These are phyloP conservation scores for Pilaira anomala DNA, from an alignment of 192 early-diverging fungal genomes.

Conservation along the genomic window DNA sequence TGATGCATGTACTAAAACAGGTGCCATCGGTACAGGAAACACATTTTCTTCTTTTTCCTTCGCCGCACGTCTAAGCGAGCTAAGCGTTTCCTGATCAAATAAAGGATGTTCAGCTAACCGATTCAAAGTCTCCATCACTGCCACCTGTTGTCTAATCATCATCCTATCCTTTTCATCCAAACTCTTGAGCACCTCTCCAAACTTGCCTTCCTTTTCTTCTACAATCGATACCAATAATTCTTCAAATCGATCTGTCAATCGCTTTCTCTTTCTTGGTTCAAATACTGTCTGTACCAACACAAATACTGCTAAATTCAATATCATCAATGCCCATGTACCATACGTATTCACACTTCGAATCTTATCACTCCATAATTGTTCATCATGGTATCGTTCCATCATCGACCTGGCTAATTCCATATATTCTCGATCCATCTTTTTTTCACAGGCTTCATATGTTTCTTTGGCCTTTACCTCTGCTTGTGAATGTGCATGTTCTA, in stretches of 20 bases:
- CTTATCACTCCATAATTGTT: constrained; percentile 86
- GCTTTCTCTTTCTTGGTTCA: constrained; percentile 66
- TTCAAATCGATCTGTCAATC: constrained; percentile 67
- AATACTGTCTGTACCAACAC: constrained; percentile 70
- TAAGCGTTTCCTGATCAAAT: background rate
- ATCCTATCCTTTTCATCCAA: constrained; percentile 37
- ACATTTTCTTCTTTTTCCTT: background rate
- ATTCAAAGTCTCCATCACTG: constrained; percentile 22
- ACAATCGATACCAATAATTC: constrained; percentile 47
- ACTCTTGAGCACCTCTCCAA: constrained; percentile 29
- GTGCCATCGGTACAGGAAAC: background rate
- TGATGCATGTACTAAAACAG: background rate
- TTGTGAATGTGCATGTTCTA: constrained; percentile 64
- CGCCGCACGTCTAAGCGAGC: background rate
- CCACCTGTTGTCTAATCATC: constrained; percentile 34
- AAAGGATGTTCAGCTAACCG: constrained; percentile 2
- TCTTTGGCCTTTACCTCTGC: constrained; percentile 41
- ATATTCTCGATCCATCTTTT: constrained; percentile 62
- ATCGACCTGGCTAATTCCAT: constrained; percentile 62
- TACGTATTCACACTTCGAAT: constrained; percentile 74
- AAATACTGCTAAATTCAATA: constrained; percentile 63
- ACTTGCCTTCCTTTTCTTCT: constrained; percentile 42
- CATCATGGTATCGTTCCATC: constrained; percentile 78
- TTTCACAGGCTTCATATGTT: constrained; percentile 54
- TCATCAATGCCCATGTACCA: constrained; percentile 70